Evolutionary conservation across 768 basidiomycete species (phyloP).

Genomic region (Leccinellum albellum): DNA sequence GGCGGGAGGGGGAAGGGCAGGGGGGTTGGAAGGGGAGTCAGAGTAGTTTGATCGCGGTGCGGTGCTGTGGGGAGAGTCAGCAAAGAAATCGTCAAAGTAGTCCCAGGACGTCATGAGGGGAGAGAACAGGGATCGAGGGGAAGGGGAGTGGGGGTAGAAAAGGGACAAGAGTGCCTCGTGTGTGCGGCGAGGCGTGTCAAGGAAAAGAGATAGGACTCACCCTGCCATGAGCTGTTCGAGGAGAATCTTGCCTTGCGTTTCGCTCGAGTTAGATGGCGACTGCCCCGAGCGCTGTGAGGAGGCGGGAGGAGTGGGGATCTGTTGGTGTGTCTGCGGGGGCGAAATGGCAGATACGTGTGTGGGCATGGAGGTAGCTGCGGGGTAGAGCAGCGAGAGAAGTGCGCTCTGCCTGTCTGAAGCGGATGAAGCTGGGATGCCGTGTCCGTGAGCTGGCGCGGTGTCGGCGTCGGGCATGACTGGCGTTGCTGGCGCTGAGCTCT

Average conservation of each 20-base stretch:
- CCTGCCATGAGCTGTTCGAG: conserved; percentile 80
- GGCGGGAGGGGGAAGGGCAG: conserved; percentile 32
- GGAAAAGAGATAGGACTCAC: conserved; percentile 41
- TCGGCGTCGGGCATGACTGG: conserved; percentile 21
- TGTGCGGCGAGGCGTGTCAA: conserved; percentile 21
- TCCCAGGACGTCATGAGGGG: conserved; percentile 32
- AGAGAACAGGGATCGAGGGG: conserved; percentile 10
- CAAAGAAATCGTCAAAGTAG: conserved; percentile 28
- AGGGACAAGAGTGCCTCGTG: conserved; percentile 24
- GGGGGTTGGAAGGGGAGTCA: conserved; percentile 42
- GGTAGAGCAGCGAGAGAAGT: conserved; percentile 64
- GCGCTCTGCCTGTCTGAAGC: conserved; percentile 71
- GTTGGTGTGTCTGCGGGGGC: conserved; percentile 41
- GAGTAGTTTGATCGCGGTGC: conserved; percentile 49
- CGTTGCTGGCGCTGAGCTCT: not conserved
- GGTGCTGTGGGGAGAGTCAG: conserved; percentile 35
- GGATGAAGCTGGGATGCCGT: conserved; percentile 35
- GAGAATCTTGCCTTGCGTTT: conserved; percentile 68
- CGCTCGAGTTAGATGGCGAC: conserved; percentile 52
- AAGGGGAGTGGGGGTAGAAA: conserved; percentile 16
- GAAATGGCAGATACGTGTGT: conserved; percentile 9
- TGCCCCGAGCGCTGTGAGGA: conserved; percentile 54
- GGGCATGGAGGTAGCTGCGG: conserved; percentile 39
- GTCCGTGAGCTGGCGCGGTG: conserved; percentile 39
- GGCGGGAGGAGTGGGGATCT: conserved; percentile 68